Conservation (phyloP, 371 early-diverging fungal species). For the Dinochytrium kinnereticum region DNA sequence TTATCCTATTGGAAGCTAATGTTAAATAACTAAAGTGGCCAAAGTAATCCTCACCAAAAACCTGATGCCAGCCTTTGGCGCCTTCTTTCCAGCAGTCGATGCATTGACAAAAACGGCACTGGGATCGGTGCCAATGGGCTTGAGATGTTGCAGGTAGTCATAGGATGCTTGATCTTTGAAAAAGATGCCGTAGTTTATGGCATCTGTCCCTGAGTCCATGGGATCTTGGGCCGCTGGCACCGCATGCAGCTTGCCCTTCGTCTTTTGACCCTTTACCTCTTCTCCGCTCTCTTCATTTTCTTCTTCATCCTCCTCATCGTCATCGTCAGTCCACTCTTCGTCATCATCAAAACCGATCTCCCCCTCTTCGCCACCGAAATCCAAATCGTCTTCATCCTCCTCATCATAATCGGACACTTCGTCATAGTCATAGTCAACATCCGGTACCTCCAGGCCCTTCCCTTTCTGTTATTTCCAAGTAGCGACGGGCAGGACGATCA, state of each 20-base stretch:
- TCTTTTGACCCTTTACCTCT: conserved; percentile 41
- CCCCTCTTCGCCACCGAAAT: conserved; percentile 26
- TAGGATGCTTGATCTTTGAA: conserved; percentile 84
- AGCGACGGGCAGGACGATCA: background rate
- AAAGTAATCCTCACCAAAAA: conserved; percentile 39
- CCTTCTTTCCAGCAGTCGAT: conserved; percentile 42
- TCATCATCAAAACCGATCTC: conserved; percentile 27
- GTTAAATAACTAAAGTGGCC: background rate
- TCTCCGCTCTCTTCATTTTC: conserved; percentile 59
- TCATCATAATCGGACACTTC: conserved; percentile 46
- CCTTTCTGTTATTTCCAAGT: conserved; percentile 37
- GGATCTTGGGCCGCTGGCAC: conserved; percentile 35
- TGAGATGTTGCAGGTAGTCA: conserved; percentile 93
- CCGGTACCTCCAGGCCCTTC: conserved; percentile 33
- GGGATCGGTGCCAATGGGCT: conserved; percentile 75
- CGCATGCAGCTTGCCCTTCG: conserved; percentile 43
- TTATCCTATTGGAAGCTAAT: conserved; percentile 25
- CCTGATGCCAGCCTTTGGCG: conserved; percentile 47
- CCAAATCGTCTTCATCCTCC: conserved; percentile 44
- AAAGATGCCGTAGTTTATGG: conserved; percentile 85
- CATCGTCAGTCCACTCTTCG: conserved; percentile 31
- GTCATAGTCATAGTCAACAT: conserved; percentile 30
- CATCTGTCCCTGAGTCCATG: too few species aligned
- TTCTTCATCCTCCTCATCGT: conserved; percentile 58
- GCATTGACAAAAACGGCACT: conserved; percentile 84